phyloP scores from a whole-genome alignment of 2,329 filamentous ascomycete genomes.

The Claviceps pazoutovae region DNA sequence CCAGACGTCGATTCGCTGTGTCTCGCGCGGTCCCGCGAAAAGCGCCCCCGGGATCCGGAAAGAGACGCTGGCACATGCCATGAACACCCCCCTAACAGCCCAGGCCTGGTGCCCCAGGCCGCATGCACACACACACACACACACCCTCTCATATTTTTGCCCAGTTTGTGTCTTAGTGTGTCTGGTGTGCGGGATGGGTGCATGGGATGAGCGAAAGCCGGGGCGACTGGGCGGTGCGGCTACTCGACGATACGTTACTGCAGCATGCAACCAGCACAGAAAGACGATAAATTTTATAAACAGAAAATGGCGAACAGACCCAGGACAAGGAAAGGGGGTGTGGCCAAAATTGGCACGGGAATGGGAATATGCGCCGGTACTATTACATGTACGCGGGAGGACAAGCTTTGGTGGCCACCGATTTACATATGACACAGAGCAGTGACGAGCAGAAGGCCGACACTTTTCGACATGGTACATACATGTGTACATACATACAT shows the following conservation, averaged over 20 bases:
- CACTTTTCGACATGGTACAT: not conserved
- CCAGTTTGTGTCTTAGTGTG: not conserved
- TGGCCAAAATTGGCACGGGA: not conserved
- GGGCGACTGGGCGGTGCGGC: conserved; percentile 1
- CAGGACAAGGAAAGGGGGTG: no score
- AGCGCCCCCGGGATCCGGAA: conserved; percentile 3
- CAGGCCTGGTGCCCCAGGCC: not conserved
- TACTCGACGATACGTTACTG: not conserved
- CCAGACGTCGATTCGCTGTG: not conserved
- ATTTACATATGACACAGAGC: not conserved
- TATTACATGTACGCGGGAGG: not conserved
- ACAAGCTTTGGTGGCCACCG: not conserved
- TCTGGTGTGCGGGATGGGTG: not conserved
- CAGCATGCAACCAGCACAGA: not conserved
- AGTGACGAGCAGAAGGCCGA: not conserved
- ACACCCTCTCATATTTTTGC: not conserved
- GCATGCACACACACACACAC: not conserved
- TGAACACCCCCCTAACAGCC: not conserved
- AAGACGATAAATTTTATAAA: not conserved
- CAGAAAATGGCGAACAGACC: not conserved
- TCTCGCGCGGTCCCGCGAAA: conserved; percentile 3
- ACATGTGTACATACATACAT: not conserved
- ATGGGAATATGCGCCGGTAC: not conserved
- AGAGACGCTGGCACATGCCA: conserved; percentile 6
- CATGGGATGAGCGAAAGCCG: not conserved